Percentiles rank a stretch among this genome's conserved stretches.
These are phyloP conservation scores for Penium margaritaceum DNA, from an alignment of 139 green algal genomes.

Conservation along the genomic window DNA sequence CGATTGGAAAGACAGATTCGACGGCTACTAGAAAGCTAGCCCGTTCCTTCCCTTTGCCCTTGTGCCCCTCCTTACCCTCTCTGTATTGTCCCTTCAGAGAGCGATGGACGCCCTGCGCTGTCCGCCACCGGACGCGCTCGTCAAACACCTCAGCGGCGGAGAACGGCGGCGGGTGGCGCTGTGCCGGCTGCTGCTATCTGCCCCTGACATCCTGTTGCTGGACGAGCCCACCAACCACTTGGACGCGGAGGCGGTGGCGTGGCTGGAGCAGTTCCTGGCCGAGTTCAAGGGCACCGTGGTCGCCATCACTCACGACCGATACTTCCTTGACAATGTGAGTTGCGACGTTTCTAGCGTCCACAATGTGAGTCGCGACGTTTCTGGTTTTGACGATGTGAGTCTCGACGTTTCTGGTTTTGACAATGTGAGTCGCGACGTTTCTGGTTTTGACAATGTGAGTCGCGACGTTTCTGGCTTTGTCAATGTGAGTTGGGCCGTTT, in stretches of 20 bases:
- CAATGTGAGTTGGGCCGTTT: too few species aligned
- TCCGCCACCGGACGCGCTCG: slow-evolving; percentile 56
- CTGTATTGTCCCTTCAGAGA: slow-evolving; percentile 6
- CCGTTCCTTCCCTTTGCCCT: too few species aligned
- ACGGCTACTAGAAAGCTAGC: too few species aligned
- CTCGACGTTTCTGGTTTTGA: too few species aligned
- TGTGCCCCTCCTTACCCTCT: neutral
- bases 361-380: slow-evolving; percentile 1
- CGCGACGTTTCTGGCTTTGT: too few species aligned
- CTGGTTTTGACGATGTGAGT: too few species aligned
- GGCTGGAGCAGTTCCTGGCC: slow-evolving; percentile 67
- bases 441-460: too few species aligned
- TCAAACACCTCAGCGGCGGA: slow-evolving; percentile 61
- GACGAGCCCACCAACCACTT: slow-evolving; percentile 95
- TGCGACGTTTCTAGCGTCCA: neutral
- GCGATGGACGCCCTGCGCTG: slow-evolving; percentile 72
- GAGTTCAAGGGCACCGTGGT: slow-evolving; percentile 87
- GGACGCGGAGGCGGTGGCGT: slow-evolving; percentile 76
- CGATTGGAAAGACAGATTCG: too few species aligned
- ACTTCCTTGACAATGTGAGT: slow-evolving; percentile 75
- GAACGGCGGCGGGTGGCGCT: slow-evolving; percentile 69
- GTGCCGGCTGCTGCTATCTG: slow-evolving; percentile 67
- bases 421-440: too few species aligned
- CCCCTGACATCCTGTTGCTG: slow-evolving; percentile 67
- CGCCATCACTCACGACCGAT: slow-evolving; percentile 90